A percentile compares a stretch with the other conserved stretches of the same genome.
Evolutionary conservation across 73 alveolate genomes (phyloP).

Genomic region (Tetrahymena borealis): DNA sequence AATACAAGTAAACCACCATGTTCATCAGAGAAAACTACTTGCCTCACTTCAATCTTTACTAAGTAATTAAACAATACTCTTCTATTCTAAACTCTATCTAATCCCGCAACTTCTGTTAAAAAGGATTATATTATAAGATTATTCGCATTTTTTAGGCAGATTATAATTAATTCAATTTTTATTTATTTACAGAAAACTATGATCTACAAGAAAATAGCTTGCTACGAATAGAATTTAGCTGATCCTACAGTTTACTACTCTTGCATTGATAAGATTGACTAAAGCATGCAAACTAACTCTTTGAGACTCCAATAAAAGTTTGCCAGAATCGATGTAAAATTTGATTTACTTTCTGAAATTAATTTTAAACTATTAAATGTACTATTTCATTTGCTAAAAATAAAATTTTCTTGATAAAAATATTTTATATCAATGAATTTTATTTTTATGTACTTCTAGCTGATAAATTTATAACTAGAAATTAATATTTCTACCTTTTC

Average conservation of each 20-base stretch:
- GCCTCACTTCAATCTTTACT: background rate
- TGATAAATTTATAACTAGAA: no score
- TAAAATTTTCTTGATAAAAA: no score
- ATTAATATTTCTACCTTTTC: no score
- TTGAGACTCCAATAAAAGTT: background rate
- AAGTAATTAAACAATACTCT: no score
- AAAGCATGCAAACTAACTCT: background rate
- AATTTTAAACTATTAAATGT: no score
- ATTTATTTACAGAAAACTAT: background rate
- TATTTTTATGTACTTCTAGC: no score
- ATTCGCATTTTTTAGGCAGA: no score
- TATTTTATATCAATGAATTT: no score
- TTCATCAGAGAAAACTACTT: background rate
- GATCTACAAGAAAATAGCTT: background rate
- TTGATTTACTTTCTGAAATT: no score
- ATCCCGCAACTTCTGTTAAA: background rate
- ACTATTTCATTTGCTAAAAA: no score
- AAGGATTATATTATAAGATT: no score
- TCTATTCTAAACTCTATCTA: background rate
- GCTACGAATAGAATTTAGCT: background rate
- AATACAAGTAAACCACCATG: background rate
- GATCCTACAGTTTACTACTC: background rate
- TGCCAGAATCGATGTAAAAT: background rate
- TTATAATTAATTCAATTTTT: background rate
- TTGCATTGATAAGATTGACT: background rate